These are phyloP conservation scores for Collybia sordida DNA, from an alignment of 768 basidiomycete species.

Conservation along the genomic window DNA sequence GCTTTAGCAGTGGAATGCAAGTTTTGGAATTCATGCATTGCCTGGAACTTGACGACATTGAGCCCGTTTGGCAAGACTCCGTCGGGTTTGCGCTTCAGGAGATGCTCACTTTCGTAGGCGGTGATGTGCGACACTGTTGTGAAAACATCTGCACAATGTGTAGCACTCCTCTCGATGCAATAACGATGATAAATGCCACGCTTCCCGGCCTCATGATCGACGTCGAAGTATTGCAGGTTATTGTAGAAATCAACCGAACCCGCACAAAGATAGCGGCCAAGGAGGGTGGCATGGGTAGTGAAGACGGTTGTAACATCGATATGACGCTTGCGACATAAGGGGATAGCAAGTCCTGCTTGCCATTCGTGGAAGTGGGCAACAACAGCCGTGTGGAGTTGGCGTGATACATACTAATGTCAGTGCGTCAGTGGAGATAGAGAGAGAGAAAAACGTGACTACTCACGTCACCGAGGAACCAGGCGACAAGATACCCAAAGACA, in stretches of 20 bases:
- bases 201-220: constrained; percentile 99
- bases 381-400: constrained; percentile 82
- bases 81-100: constrained; percentile 96
- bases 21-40: constrained; percentile 99
- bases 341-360: constrained; percentile 96
- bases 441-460: constrained; percentile 23
- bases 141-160: constrained; percentile 97
- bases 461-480: constrained; percentile 99
- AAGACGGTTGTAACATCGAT: constrained; percentile 99
- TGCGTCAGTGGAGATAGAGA: constrained; percentile 8
- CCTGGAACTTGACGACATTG: constrained; percentile 98
- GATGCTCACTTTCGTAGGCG: constrained; percentile 94
- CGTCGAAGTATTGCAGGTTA: constrained; percentile 98
- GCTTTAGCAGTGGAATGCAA: constrained; percentile 88
- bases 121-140: constrained; percentile 98
- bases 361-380: constrained; percentile 99
- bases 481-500: constrained; percentile 95
- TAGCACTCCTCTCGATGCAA: constrained; percentile 93
- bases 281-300: constrained; percentile 97
- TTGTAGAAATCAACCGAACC: constrained; percentile 99
- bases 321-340: constrained; percentile 92
- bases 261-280: constrained; percentile 97
- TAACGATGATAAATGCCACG: constrained; percentile 98
- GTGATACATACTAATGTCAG: constrained; percentile 67
- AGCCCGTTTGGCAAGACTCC: constrained; percentile 97